These are phyloP conservation scores for Citeromyces siamensis DNA, from an alignment of 1,139 yeast genomes.

Conservation along the genomic window DNA sequence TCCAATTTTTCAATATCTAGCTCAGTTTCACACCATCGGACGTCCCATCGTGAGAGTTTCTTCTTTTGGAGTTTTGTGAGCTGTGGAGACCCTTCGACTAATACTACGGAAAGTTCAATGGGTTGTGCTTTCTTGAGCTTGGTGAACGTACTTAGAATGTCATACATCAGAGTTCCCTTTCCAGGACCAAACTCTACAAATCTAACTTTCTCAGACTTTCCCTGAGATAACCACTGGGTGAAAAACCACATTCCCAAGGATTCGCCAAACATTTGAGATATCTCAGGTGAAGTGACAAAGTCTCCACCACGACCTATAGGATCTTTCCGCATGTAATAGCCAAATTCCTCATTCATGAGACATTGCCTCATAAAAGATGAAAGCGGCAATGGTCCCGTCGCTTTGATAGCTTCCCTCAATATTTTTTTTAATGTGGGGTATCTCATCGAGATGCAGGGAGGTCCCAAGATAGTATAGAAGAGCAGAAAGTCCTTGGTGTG, in stretches of 20 bases:
- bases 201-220: slow-evolving; percentile 33
- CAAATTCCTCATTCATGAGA: slow-evolving; percentile 63
- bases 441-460: background rate
- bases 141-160: slow-evolving; percentile 37
- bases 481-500: background rate
- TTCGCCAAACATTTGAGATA: slow-evolving; percentile 82
- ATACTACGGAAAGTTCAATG: slow-evolving; percentile 28
- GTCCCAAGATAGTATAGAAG: background rate
- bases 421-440: slow-evolving; percentile 23
- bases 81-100: slow-evolving; percentile 67
- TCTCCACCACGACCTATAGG: slow-evolving; percentile 46
- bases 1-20: slow-evolving; percentile 24
- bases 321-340: slow-evolving; percentile 70
- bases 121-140: slow-evolving; percentile 20
- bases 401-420: slow-evolving; percentile 41
- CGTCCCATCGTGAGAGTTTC: slow-evolving; percentile 31
- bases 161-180: slow-evolving; percentile 67
- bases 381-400: slow-evolving; percentile 68
- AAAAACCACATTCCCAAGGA: slow-evolving; percentile 69
- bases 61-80: slow-evolving; percentile 46
- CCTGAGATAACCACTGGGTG: slow-evolving; percentile 48
- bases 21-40: slow-evolving; percentile 64
- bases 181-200: slow-evolving; percentile 90
- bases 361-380: slow-evolving; percentile 78
- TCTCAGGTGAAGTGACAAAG: slow-evolving; percentile 79